phyloP scores from a whole-genome alignment of 352 stramenopile species.

The Lagenidium giganteum region DNA sequence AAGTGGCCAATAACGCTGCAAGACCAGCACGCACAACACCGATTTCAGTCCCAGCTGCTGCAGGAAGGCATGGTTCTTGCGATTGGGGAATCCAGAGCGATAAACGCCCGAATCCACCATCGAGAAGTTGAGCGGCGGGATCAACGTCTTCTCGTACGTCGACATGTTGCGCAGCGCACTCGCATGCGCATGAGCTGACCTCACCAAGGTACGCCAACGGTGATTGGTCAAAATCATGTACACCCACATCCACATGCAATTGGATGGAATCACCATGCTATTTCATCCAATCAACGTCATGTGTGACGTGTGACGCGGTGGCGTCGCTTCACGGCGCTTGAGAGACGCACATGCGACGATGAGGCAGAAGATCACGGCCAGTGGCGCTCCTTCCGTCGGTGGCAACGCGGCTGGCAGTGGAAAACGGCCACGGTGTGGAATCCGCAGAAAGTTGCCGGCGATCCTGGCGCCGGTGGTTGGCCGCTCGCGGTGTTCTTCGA shows the following conservation, averaged over 20 bases:
- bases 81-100: slow-evolving; percentile 82
- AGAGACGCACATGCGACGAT: no score
- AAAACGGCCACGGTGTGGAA: no score
- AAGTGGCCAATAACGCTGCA: neutral
- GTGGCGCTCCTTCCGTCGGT: no score
- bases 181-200: neutral
- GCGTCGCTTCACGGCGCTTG: no score
- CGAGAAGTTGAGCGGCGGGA: slow-evolving; percentile 87
- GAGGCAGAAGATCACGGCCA: no score
- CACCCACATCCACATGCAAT: neutral
- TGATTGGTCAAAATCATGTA: neutral
- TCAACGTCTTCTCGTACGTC: slow-evolving; percentile 85
- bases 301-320: no score
- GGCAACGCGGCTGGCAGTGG: no score
- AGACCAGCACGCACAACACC: slow-evolving; percentile 59
- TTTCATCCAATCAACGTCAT: slow-evolving; percentile 5
- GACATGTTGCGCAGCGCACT: slow-evolving; percentile 32
- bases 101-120: slow-evolving; percentile 88
- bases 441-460: no score
- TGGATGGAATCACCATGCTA: neutral
- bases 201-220: neutral
- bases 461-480: no score
- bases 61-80: slow-evolving; percentile 85
- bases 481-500: no score
- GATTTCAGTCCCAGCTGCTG: slow-evolving; percentile 83